Evolutionary conservation across 1,139 yeast genomes (phyloP).

Genomic region (Protomyces gravidus): DNA sequence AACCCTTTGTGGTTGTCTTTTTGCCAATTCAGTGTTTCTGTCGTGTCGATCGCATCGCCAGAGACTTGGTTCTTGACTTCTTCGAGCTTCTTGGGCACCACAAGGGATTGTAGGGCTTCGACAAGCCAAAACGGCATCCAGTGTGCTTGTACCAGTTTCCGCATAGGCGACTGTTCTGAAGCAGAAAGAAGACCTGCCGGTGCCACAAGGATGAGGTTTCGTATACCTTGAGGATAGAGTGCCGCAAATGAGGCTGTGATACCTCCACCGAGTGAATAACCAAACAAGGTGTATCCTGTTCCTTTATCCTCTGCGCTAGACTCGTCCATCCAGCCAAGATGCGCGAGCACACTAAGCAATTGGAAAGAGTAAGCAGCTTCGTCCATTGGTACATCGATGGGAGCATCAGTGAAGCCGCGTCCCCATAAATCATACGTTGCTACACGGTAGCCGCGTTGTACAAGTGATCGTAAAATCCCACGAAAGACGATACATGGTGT

Average conservation of each 20-base stretch:
- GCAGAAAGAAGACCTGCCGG: conserved; percentile 24
- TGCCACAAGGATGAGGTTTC: conserved; percentile 19
- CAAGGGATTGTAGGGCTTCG: neutral
- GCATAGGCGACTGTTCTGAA: neutral
- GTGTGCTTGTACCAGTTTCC: conserved; percentile 4
- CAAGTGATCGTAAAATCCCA: conserved; percentile 7
- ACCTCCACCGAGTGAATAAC: conserved; percentile 25
- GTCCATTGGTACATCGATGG: conserved; percentile 15
- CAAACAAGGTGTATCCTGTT: neutral
- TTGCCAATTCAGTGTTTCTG: conserved; percentile 6
- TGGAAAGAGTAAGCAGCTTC: conserved; percentile 9
- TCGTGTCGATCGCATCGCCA: conserved; percentile 7
- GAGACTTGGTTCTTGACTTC: conserved; percentile 3
- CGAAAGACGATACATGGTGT: conserved; percentile 20
- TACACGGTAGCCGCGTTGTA: conserved; percentile 21
- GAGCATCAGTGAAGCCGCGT: conserved; percentile 24
- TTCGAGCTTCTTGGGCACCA: conserved; percentile 15
- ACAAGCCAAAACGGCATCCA: conserved; percentile 9
- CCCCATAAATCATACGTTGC: conserved; percentile 22
- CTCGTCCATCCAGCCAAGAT: conserved; percentile 13
- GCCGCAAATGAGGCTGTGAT: conserved; percentile 20
- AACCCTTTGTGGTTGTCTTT: conserved; percentile 15
- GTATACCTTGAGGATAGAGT: conserved; percentile 6
- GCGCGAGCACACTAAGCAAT: conserved; percentile 13
- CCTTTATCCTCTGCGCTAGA: neutral